Percentiles rank a stretch among this genome's conserved stretches.
These are phyloP conservation scores for Saprolegnia diclina DNA, from an alignment of 352 stramenopile genomes.

Conservation along the genomic window DNA sequence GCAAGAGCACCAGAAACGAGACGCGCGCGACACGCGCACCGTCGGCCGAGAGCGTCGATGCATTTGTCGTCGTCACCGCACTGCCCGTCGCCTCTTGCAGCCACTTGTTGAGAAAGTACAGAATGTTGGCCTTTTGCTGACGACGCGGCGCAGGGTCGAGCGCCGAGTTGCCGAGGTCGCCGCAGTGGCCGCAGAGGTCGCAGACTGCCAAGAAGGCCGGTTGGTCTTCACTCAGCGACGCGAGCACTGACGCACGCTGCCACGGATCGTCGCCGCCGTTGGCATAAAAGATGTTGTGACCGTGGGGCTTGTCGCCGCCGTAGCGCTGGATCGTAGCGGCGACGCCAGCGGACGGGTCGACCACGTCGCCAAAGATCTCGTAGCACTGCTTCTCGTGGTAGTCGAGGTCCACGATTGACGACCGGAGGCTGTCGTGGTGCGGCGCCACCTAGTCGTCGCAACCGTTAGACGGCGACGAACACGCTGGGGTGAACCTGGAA, in stretches of 20 bases:
- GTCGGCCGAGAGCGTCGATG: background rate
- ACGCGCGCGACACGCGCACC: slow-evolving; percentile 33
- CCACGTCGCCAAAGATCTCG: slow-evolving; percentile 58
- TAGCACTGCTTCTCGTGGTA: slow-evolving; percentile 81
- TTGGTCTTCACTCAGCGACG: slow-evolving; percentile 51
- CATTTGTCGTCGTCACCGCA: background rate
- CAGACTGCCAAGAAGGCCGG: slow-evolving; percentile 67
- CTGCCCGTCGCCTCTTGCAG: slow-evolving; percentile 36
- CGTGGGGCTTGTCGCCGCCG: slow-evolving; percentile 59
- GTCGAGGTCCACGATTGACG: slow-evolving; percentile 56
- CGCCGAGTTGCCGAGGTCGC: slow-evolving; percentile 43
- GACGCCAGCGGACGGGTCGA: slow-evolving; percentile 53
- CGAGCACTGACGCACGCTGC: slow-evolving; percentile 67
- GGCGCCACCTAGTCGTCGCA: slow-evolving; percentile 39
- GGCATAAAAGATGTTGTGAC: slow-evolving; percentile 79
- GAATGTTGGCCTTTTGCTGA: slow-evolving; percentile 58
- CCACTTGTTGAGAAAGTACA: slow-evolving; percentile 62
- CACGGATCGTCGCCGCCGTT: slow-evolving; percentile 82
- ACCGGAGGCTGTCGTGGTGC: slow-evolving; percentile 47
- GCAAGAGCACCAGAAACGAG: slow-evolving; percentile 63
- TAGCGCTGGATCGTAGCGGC: slow-evolving; percentile 62
- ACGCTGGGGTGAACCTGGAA: too few relatives aligned
- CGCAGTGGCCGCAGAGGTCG: slow-evolving; percentile 76
- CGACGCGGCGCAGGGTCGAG: slow-evolving; percentile 40
- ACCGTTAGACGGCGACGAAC: slow-evolving; percentile 4